Evolutionary conservation across 225 moss, liverwort and hornwort genomes (phyloP).

Genomic region (Sphagnum tenellum): DNA sequence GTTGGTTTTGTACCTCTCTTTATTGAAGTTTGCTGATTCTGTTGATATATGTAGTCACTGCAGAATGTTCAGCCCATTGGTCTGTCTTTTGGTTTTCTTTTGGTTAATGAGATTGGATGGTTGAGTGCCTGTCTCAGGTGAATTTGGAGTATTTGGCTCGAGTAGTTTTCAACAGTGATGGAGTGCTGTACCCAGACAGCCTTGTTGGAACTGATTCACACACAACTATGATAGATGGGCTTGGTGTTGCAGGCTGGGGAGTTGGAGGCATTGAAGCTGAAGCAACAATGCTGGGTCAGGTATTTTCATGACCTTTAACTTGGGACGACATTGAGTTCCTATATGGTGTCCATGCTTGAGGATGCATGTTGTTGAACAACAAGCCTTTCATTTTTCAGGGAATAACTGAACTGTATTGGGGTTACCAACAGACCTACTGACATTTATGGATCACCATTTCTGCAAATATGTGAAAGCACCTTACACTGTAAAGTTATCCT

Average conservation of each 20-base stretch:
- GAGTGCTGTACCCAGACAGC: constrained; percentile 81
- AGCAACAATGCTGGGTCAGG: constrained; percentile 98
- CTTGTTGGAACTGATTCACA: constrained; percentile 99
- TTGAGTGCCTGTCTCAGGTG: constrained; percentile 31
- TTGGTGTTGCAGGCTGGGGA: constrained; percentile 99
- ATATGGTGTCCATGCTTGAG: neutral
- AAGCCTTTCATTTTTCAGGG: neutral
- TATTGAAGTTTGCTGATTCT: neutral
- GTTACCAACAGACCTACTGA: constrained; percentile 8
- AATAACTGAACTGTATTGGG: neutral
- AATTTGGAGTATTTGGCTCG: constrained; percentile 94
- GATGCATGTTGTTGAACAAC: no score
- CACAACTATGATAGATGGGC: constrained; percentile 98
- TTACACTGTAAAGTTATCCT: no score
- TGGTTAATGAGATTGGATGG: neutral
- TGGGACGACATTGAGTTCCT: neutral
- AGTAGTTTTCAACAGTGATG: constrained; percentile 76
- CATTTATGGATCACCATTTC: no score
- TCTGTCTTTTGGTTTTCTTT: neutral
- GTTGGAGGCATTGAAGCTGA: constrained; percentile 99
- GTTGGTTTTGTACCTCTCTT: constrained; percentile 19
- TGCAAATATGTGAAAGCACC: no score
- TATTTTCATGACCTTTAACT: constrained; percentile 7
- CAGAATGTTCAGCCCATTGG: no score
- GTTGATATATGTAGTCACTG: neutral